phyloP scores from a whole-genome alignment of 352 stramenopile genomes.

The Plasmopara viticola region DNA sequence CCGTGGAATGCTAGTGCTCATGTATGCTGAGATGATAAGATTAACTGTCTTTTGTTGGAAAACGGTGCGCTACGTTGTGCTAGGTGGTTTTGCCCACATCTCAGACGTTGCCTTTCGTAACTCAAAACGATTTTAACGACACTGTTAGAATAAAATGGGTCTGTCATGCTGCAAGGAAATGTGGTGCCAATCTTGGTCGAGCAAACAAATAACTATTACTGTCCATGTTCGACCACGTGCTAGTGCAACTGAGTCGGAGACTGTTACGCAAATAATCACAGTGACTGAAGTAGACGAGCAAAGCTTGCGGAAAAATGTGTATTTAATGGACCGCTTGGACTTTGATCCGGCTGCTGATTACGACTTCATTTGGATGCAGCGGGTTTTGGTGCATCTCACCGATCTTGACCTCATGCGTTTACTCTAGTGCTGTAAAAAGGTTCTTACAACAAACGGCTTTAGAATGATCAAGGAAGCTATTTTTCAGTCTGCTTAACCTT shows the following conservation, averaged over 20 bases:
- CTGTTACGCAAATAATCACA: conserved; percentile 83
- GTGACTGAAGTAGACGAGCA: conserved; percentile 71
- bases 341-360: conserved; percentile 77
- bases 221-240: conserved; percentile 76
- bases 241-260: conserved; percentile 92
- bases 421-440: conserved; percentile 80
- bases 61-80: conserved; percentile 92
- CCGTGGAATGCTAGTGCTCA: conserved; percentile 70
- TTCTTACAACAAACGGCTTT: conserved; percentile 47
- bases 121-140: conserved; percentile 52
- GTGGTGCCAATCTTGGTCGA: conserved; percentile 90
- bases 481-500: conserved; percentile 56
- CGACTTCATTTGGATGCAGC: conserved; percentile 97
- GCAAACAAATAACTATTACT: conserved; percentile 93
- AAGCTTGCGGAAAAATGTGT: conserved; percentile 60
- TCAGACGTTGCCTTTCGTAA: conserved; percentile 73
- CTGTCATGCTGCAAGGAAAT: conserved; percentile 59
- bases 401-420: conserved; percentile 93
- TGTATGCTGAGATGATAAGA: conserved; percentile 78
- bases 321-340: conserved; percentile 90
- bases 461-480: conserved; percentile 91
- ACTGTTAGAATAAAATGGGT: conserved; percentile 44
- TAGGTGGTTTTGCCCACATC: conserved; percentile 88
- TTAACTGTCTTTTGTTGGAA: conserved; percentile 89
- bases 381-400: conserved; percentile 93